Evolutionary conservation across 371 early-diverging fungal species (phyloP).

Genomic region (Synchytrium microbalum): DNA sequence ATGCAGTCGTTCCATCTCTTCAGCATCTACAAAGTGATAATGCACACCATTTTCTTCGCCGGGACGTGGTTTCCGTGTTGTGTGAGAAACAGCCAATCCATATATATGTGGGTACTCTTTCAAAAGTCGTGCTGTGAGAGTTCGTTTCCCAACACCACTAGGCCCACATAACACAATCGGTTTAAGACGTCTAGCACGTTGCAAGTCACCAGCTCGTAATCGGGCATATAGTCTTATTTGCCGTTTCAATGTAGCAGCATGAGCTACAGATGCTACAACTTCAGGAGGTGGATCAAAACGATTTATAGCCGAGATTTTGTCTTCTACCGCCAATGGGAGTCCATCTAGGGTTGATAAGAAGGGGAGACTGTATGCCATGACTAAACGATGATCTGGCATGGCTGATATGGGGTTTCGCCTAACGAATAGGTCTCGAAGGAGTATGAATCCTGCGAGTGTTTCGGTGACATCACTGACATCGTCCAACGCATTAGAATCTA

Average conservation of each 20-base stretch:
- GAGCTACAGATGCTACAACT: conserved; percentile 36
- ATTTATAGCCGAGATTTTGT: conserved; percentile 42
- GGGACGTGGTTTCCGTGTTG: conserved; percentile 86
- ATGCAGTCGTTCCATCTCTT: conserved; percentile 63
- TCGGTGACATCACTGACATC: conserved; percentile 13
- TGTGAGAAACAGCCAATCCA: conserved; percentile 93
- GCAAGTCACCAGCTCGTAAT: conserved; percentile 33
- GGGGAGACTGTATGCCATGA: conserved; percentile 29
- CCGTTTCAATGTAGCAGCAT: conserved; percentile 27
- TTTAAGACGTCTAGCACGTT: conserved; percentile 26
- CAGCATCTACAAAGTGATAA: conserved; percentile 85
- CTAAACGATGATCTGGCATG: conserved; percentile 23
- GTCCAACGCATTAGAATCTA: conserved; percentile 24
- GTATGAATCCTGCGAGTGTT: background rate
- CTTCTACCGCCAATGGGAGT: conserved; percentile 32
- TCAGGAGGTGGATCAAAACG: conserved; percentile 30
- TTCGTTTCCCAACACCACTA: conserved; percentile 41
- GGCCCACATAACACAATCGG: conserved; percentile 40
- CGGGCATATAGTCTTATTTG: conserved; percentile 30
- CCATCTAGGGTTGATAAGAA: conserved; percentile 32
- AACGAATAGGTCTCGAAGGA: conserved; percentile 26
- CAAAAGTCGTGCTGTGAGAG: background rate
- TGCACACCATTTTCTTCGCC: conserved; percentile 84
- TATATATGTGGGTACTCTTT: conserved; percentile 35
- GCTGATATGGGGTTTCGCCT: conserved; percentile 27